Evolutionary conservation across 2,329 filamentous ascomycete species (phyloP).

Genomic region (Phaeosphaeriaceae sp.): DNA sequence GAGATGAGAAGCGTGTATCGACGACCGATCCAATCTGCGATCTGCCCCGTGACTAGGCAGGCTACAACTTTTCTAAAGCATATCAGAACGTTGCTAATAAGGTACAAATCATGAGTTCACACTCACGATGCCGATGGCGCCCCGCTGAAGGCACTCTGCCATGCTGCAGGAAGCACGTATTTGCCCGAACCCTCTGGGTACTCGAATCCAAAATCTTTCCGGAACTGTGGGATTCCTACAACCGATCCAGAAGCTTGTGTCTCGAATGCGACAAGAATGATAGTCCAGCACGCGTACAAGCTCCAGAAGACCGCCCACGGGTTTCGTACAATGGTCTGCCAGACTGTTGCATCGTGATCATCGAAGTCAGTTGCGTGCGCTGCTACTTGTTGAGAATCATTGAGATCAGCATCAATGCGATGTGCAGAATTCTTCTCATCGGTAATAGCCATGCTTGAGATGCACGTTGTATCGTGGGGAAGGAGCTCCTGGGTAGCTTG

Average conservation of each 20-base stretch:
- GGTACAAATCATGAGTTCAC: constrained; percentile 2
- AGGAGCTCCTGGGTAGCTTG: background rate
- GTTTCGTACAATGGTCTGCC: constrained; percentile 14
- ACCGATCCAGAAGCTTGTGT: constrained; percentile 50
- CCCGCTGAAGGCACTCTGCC: constrained; percentile 54
- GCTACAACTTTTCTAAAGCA: constrained; percentile 28
- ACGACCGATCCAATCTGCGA: constrained; percentile 47
- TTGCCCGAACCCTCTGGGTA: constrained; percentile 35
- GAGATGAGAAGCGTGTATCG: constrained; percentile 40
- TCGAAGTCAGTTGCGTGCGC: constrained; percentile 10
- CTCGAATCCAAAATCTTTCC: constrained; percentile 51
- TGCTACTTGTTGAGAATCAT: constrained; percentile 5
- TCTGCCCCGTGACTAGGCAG: constrained; percentile 34
- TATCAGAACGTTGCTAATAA: background rate
- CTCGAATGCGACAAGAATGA: constrained; percentile 50
- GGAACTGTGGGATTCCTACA: constrained; percentile 52
- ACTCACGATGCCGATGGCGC: constrained; percentile 47
- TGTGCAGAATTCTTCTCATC: background rate
- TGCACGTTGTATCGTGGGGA: background rate
- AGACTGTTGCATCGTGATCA: constrained; percentile 16
- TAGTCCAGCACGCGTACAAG: constrained; percentile 47
- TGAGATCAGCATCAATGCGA: constrained; percentile 3
- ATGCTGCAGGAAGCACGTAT: constrained; percentile 50
- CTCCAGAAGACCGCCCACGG: constrained; percentile 41
- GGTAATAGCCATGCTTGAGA: background rate